Conservation (phyloP, 2,329 filamentous ascomycete species). For the Pseudocercospora crystallina region DNA sequence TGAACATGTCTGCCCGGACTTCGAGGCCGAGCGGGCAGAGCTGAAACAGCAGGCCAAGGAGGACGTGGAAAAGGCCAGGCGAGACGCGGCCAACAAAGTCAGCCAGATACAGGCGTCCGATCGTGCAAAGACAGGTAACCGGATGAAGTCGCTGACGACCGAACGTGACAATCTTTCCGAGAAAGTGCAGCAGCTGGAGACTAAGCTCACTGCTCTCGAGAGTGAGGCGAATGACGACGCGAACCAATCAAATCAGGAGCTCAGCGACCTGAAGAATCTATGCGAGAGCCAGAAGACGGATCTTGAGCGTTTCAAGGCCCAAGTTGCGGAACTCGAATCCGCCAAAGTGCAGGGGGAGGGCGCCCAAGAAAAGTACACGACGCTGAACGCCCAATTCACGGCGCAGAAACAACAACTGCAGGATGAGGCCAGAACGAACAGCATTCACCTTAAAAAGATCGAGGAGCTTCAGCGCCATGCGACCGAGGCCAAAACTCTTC, state of each 20-base stretch:
- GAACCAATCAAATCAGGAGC: neutral
- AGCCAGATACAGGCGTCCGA: neutral
- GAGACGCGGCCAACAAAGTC: neutral
- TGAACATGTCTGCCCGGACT: neutral
- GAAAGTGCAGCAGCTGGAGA: slow-evolving; percentile 6
- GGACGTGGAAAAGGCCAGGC: too few relatives aligned
- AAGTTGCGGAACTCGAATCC: neutral
- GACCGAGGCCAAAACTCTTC: too few relatives aligned
- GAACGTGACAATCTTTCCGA: slow-evolving; percentile 10
- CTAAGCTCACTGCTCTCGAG: slow-evolving; percentile 3
- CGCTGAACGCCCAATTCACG: slow-evolving; percentile 1
- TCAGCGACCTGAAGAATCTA: neutral
- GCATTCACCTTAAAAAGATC: too few relatives aligned
- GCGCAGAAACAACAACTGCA: slow-evolving; percentile 7
- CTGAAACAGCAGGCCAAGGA: too few relatives aligned
- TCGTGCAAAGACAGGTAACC: too few relatives aligned
- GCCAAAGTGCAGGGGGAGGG: neutral
- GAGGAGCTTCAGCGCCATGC: too few relatives aligned
- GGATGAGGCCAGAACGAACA: neutral
- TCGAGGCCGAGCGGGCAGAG: too few relatives aligned
- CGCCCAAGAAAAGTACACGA: neutral
- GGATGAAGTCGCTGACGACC: too few relatives aligned
- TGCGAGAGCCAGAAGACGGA: neutral
- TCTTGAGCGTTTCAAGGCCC: neutral
- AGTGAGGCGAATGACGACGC: neutral